Evolutionary conservation across 371 early-diverging fungal species (phyloP).

Genomic region (Capillidium rhysosporum): DNA sequence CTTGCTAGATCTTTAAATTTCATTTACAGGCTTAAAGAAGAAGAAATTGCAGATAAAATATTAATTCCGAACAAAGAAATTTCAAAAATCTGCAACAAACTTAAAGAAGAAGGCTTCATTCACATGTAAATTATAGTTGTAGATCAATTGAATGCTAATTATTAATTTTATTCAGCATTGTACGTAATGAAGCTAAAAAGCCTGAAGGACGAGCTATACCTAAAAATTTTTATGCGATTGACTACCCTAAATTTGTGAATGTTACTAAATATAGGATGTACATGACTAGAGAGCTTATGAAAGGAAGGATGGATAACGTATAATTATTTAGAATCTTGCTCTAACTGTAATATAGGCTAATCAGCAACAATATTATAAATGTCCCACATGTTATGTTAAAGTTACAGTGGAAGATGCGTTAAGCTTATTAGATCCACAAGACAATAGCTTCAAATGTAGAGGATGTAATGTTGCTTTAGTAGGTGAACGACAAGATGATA

Average conservation of each 20-base stretch:
- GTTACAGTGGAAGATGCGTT: conserved; percentile 32
- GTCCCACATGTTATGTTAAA: conserved; percentile 30
- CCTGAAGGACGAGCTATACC: conserved; percentile 38
- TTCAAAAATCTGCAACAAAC: conserved; percentile 55
- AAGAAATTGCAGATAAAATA: conserved; percentile 46
- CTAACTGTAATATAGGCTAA: conserved; percentile 1
- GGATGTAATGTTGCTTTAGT: conserved; percentile 30
- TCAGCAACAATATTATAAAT: conserved; percentile 30
- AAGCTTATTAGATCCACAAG: conserved; percentile 19
- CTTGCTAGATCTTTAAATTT: neutral
- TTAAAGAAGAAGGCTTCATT: conserved; percentile 50
- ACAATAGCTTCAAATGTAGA: conserved; percentile 33
- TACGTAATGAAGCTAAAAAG: conserved; percentile 36
- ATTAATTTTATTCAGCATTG: conserved; percentile 17
- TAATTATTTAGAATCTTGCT: neutral
- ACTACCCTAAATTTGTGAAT: conserved; percentile 81
- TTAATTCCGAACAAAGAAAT: conserved; percentile 50
- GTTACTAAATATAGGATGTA: conserved; percentile 82
- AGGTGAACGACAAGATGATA: conserved; percentile 39
- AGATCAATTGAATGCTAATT: neutral
- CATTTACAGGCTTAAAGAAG: conserved; percentile 36
- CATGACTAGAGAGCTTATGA: conserved; percentile 52
- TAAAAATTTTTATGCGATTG: conserved; percentile 67
- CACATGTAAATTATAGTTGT: conserved; percentile 30
- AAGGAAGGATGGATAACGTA: conserved; percentile 45